phyloP scores from a whole-genome alignment of 2,329 filamentous ascomycete genomes.

The Lasiodiplodia gonubiensis region DNA sequence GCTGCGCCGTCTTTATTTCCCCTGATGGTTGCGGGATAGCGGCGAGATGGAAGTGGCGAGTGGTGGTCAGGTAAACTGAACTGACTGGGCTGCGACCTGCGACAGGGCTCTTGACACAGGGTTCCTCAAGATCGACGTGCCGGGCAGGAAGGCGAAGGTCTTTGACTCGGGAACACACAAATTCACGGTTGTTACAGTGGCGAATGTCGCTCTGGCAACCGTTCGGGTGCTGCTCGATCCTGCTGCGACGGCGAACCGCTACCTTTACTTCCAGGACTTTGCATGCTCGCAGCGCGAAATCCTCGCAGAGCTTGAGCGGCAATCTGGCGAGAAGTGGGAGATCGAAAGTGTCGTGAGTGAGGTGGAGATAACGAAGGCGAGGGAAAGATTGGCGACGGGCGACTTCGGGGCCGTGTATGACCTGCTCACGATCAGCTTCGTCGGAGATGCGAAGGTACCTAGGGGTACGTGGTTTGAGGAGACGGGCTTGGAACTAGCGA shows the following conservation, averaged over 20 bases:
- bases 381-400: slow-evolving; percentile 30
- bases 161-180: slow-evolving; percentile 34
- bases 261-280: slow-evolving; percentile 37
- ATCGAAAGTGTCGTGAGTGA: slow-evolving; percentile 31
- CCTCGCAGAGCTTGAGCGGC: slow-evolving; percentile 32
- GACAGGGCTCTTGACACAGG: slow-evolving; percentile 34
- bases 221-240: slow-evolving; percentile 30
- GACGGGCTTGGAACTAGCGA: slow-evolving; percentile 36
- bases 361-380: slow-evolving; percentile 28
- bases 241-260: slow-evolving; percentile 32
- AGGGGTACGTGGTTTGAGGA: slow-evolving; percentile 34
- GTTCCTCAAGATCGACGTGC: slow-evolving; percentile 36
- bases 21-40: no score
- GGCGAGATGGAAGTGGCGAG: no score
- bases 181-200: slow-evolving; percentile 34
- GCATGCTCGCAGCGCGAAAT: slow-evolving; percentile 31
- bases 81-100: no score
- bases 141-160: slow-evolving; percentile 32
- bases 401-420: slow-evolving; percentile 33
- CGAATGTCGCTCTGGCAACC: slow-evolving; percentile 35
- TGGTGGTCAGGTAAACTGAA: no score
- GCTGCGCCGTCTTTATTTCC: no score
- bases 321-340: slow-evolving; percentile 31
- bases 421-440: slow-evolving; percentile 34
- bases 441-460: slow-evolving; percentile 34